Conservation (phyloP, 495 filamentous ascomycete genomes). For the Aspergillus funiculosus region DNA sequence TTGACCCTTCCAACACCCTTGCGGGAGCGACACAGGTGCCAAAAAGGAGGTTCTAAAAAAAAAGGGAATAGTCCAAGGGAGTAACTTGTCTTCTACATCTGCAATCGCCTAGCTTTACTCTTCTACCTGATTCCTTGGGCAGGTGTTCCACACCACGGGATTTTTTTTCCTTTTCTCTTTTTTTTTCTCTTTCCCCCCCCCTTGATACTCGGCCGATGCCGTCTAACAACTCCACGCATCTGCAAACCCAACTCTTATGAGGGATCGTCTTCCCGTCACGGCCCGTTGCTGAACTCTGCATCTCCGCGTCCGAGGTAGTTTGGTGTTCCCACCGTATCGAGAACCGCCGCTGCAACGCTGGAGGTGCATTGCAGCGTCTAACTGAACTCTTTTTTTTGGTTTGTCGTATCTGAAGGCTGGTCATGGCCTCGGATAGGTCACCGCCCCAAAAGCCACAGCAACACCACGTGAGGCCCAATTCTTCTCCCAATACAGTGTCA, state of each 20-base stretch:
- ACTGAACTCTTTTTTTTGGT: constrained; percentile 8
- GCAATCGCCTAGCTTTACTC: neutral
- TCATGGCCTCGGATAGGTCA: constrained; percentile 27
- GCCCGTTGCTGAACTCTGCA: constrained; percentile 26
- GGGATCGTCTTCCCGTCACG: constrained; percentile 23
- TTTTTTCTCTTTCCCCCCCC: constrained; percentile 4
- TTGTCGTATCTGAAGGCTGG: constrained; percentile 20
- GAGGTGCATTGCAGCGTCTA: constrained; percentile 11
- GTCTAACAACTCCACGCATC: constrained; percentile 15
- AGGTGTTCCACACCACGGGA: neutral
- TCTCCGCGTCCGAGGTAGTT: constrained; percentile 20
- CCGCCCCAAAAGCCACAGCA: constrained; percentile 23
- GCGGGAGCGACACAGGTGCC: constrained; percentile 12
- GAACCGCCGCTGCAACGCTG: constrained; percentile 10
- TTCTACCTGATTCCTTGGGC: neutral
- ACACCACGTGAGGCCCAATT: constrained; percentile 23
- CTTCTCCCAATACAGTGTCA: constrained; percentile 16
- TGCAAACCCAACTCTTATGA: constrained; percentile 18
- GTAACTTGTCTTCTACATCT: too few relatives aligned
- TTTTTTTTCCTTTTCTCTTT: constrained; percentile 4
- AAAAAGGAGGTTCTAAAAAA: constrained; percentile 10
- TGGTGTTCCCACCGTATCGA: constrained; percentile 19
- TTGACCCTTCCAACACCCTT: constrained; percentile 22
- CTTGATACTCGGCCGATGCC: constrained; percentile 22
- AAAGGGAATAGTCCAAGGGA: constrained; percentile 5